Conservation (phyloP, 108 stramenopile species). For the Skeletonema costatum region DNA sequence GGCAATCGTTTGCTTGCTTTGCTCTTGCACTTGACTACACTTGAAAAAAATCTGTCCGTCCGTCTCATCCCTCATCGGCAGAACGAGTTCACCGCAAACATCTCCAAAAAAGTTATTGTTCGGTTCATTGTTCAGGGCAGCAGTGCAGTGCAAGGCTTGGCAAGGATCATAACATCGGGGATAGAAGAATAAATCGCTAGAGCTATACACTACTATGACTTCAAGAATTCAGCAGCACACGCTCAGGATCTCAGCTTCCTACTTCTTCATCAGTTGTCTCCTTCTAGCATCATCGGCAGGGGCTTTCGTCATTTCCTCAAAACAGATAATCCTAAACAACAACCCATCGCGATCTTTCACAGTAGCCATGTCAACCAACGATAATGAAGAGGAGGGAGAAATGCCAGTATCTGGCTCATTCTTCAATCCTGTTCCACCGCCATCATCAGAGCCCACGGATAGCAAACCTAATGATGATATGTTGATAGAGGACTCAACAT, state of each 20-base stretch:
- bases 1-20: too few relatives aligned
- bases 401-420: constrained; percentile 45
- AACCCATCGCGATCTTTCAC: not conserved
- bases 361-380: constrained; percentile 15
- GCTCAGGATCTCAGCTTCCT: not conserved
- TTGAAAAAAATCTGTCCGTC: too few relatives aligned
- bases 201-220: not conserved
- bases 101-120: too few relatives aligned
- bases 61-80: not conserved
- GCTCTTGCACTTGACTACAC: too few relatives aligned
- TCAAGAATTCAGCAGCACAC: not conserved
- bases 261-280: not conserved
- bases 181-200: not conserved
- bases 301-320: not conserved
- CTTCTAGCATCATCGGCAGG: not conserved
- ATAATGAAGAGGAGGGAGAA: constrained; percentile 19
- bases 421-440: constrained; percentile 45
- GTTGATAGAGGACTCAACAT: not conserved
- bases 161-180: too few relatives aligned
- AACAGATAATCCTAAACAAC: not conserved
- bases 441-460: constrained; percentile 4
- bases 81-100: not conserved
- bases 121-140: too few relatives aligned
- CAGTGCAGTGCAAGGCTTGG: too few relatives aligned
- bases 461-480: not conserved